A percentile compares a stretch with the other conserved stretches of the same genome.
Conservation (phyloP, 1,139 yeast genomes). For the Candida pseudocylindracea region DNA sequence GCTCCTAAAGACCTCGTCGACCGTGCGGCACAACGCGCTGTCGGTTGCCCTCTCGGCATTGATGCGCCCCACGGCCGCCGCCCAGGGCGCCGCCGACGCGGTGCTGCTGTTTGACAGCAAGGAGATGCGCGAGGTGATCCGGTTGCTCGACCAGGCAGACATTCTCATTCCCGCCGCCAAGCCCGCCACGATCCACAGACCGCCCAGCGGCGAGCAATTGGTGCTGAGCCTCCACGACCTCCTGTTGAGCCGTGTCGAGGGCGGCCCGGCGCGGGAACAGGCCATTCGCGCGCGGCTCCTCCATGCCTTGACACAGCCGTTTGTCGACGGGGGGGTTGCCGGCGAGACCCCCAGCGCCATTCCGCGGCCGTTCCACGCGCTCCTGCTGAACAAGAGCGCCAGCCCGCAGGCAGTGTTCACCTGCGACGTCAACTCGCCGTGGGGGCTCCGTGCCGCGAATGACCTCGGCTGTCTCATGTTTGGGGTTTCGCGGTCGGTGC, state of each 20-base stretch:
- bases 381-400: conserved; percentile 41
- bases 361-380: conserved; percentile 29
- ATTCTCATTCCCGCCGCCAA: no score
- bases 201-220: conserved; percentile 8
- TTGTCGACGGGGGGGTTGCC: conserved; percentile 18
- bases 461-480: conserved; percentile 78
- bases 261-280: conserved; percentile 10
- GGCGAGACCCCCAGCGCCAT: neutral
- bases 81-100: no score
- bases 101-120: conserved; percentile 2
- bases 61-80: conserved; percentile 13
- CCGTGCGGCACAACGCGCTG: conserved; percentile 27
- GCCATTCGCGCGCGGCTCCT: conserved; percentile 24
- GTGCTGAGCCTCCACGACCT: conserved; percentile 35
- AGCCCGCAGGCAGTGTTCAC: conserved; percentile 74
- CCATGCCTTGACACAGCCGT: conserved; percentile 57
- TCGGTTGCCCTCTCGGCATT: conserved; percentile 43
- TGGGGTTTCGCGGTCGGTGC: conserved; percentile 50
- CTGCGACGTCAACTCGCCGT: conserved; percentile 53
- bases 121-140: conserved; percentile 22
- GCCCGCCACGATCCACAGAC: no score
- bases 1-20: no score
- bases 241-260: conserved; percentile 15
- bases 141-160: conserved; percentile 11
- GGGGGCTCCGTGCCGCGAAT: conserved; percentile 66